A percentile compares a stretch with the other conserved stretches of the same genome.
Conservation (phyloP, 495 filamentous ascomycete genomes). For the Hypomontagnella submonticulosa region DNA sequence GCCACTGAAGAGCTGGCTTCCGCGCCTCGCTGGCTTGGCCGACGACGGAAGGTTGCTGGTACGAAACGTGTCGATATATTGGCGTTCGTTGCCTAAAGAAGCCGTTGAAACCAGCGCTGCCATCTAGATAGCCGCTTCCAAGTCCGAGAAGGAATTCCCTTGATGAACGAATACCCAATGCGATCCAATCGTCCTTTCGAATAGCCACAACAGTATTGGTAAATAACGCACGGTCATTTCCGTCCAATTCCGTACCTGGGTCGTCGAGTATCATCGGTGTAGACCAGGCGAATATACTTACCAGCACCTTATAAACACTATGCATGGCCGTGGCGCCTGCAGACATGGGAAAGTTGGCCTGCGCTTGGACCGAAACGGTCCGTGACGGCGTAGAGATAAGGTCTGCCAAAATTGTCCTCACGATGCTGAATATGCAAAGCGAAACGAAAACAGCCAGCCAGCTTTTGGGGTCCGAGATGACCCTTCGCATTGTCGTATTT, state of each 20-base stretch:
- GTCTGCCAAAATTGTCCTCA: slow-evolving; percentile 59
- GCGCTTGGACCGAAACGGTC: slow-evolving; percentile 44
- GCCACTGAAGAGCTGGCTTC: slow-evolving; percentile 57
- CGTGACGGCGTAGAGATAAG: slow-evolving; percentile 50
- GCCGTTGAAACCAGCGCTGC: slow-evolving; percentile 53
- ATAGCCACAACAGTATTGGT: slow-evolving; percentile 47
- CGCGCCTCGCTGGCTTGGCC: slow-evolving; percentile 48
- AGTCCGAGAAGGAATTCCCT: slow-evolving; percentile 58
- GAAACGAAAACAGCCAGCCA: slow-evolving; percentile 62
- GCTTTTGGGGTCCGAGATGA: slow-evolving; percentile 51
- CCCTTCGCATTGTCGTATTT: slow-evolving; percentile 50
- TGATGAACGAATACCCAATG: slow-evolving; percentile 55
- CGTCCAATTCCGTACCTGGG: slow-evolving; percentile 47
- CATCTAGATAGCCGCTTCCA: slow-evolving; percentile 56
- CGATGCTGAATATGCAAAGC: slow-evolving; percentile 62
- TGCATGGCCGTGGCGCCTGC: slow-evolving; percentile 54
- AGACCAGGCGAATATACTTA: slow-evolving; percentile 55
- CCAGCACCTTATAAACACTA: slow-evolving; percentile 59
- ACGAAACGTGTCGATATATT: slow-evolving; percentile 47
- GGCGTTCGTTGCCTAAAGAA: slow-evolving; percentile 58
- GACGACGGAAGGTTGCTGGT: slow-evolving; percentile 50
- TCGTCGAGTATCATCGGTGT: slow-evolving; percentile 57
- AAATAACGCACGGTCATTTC: slow-evolving; percentile 52
- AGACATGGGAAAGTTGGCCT: slow-evolving; percentile 43
- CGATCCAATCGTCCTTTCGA: slow-evolving; percentile 55